Evolutionary conservation across 2,329 filamentous ascomycete genomes (phyloP).

Genomic region (Cladosporium sp.): DNA sequence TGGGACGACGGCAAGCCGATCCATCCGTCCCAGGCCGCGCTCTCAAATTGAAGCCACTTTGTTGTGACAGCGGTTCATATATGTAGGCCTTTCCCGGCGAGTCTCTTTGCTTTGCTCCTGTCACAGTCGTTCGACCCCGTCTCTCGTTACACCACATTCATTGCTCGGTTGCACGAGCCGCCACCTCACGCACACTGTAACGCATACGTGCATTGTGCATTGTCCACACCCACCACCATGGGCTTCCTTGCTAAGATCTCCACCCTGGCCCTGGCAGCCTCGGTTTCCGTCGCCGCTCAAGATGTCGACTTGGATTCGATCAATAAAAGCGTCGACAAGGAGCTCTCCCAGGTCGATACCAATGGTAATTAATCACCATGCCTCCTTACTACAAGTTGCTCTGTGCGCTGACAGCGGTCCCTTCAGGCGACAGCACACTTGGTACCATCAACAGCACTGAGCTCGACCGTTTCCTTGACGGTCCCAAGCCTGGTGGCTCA

Average conservation of each 20-base stretch:
- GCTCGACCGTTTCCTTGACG: constrained; percentile 18
- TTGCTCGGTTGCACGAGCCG: constrained; percentile 3
- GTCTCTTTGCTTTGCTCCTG: background rate
- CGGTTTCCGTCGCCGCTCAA: constrained; percentile 2
- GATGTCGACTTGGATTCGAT: background rate
- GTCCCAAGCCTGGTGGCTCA: constrained; percentile 15
- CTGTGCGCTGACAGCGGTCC: constrained; percentile 28
- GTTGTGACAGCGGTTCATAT: no score
- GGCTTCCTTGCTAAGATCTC: constrained; percentile 5
- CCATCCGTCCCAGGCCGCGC: background rate
- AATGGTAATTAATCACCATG: constrained; percentile 9
- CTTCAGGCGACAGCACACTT: constrained; percentile 16
- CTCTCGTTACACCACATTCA: constrained; percentile 7
- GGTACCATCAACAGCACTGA: constrained; percentile 16
- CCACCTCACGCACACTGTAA: background rate
- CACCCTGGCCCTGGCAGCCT: constrained; percentile 8
- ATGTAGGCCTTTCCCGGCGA: no score
- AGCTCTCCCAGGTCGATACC: constrained; percentile 2
- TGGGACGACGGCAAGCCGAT: constrained; percentile 2
- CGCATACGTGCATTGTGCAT: constrained; percentile 10
- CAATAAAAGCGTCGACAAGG: background rate
- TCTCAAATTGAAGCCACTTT: background rate
- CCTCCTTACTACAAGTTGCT: constrained; percentile 7
- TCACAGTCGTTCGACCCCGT: constrained; percentile 5
- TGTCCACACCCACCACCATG: constrained; percentile 4